Conservation (phyloP, 306 rosid species). For the Trifolium subterraneum region DNA sequence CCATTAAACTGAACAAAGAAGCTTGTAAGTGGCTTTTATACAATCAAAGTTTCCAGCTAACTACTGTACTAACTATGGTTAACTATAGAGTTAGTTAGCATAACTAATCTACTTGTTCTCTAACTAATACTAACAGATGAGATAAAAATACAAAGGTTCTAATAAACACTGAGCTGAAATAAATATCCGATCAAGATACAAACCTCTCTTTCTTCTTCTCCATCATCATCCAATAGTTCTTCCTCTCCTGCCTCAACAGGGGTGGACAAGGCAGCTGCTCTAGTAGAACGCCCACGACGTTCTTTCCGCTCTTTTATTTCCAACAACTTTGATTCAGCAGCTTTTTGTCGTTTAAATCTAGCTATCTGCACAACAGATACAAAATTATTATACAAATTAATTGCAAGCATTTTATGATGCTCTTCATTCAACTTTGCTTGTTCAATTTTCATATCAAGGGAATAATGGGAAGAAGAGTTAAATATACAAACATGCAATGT, state of each 20-base stretch:
- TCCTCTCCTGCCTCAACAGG: conserved; percentile 95
- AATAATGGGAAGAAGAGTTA: background rate
- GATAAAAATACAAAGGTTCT: too few relatives aligned
- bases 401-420: conserved; percentile 9
- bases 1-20: too few relatives aligned
- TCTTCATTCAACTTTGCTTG: conserved; percentile 2
- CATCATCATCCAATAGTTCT: conserved; percentile 86
- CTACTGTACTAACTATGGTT: too few relatives aligned
- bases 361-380: conserved; percentile 65
- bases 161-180: conserved; percentile 16
- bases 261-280: conserved; percentile 89
- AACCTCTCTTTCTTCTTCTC: conserved; percentile 98
- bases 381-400: conserved; percentile 35
- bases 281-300: conserved; percentile 88
- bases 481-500: conserved; percentile 16
- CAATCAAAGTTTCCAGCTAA: too few relatives aligned
- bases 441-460: conserved; percentile 32
- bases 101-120: too few relatives aligned
- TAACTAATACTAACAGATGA: too few relatives aligned
- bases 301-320: conserved; percentile 96
- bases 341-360: conserved; percentile 80
- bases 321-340: conserved; percentile 86
- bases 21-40: too few relatives aligned
- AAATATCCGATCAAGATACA: conserved; percentile 38
- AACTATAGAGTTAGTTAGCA: too few relatives aligned